These are phyloP conservation scores for Tylopilus sp. DNA, from an alignment of 768 basidiomycete species.

Conservation along the genomic window DNA sequence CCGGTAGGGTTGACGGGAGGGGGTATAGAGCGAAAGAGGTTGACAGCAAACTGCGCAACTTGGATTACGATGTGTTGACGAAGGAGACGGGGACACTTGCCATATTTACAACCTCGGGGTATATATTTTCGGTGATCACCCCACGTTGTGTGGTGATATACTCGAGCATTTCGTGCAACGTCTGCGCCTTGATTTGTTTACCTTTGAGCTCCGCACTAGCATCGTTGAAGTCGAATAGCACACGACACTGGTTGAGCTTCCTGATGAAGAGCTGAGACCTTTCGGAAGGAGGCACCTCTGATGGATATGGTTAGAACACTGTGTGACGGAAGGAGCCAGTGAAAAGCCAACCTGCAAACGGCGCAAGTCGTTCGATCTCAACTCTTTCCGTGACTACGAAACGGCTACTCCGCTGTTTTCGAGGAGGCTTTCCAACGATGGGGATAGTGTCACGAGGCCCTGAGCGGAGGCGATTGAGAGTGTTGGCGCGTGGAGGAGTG, in stretches of 20 bases:
- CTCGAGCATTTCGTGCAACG: conserved; percentile 97
- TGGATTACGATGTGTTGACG: conserved; percentile 4
- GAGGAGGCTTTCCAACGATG: conserved; percentile 91
- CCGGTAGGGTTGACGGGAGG: conserved; percentile 98
- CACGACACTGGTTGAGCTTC: conserved; percentile 94
- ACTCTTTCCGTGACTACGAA: conserved; percentile 96
- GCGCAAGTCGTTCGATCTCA: conserved; percentile 90
- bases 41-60: conserved; percentile 79
- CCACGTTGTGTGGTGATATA: conserved; percentile 96
- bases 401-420: conserved; percentile 95
- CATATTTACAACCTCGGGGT: conserved; percentile 99
- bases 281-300: conserved; percentile 87
- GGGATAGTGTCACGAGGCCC: conserved; percentile 96
- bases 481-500: conserved; percentile 62
- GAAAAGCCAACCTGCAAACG: conserved; percentile 65
- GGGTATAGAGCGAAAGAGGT: conserved; percentile 99
- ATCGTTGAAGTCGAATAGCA: conserved; percentile 98
- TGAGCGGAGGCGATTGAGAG: conserved; percentile 72
- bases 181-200: conserved; percentile 98
- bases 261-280: conserved; percentile 88
- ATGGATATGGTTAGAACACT: not conserved
- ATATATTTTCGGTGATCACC: conserved; percentile 94
- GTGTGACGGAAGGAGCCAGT: conserved; percentile 7
- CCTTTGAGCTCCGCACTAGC: conserved; percentile 92
- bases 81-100: conserved; percentile 43